Evolutionary conservation across 176 grass and related monocot species (phyloP).

Genomic region (Eragrostis nindensis): DNA sequence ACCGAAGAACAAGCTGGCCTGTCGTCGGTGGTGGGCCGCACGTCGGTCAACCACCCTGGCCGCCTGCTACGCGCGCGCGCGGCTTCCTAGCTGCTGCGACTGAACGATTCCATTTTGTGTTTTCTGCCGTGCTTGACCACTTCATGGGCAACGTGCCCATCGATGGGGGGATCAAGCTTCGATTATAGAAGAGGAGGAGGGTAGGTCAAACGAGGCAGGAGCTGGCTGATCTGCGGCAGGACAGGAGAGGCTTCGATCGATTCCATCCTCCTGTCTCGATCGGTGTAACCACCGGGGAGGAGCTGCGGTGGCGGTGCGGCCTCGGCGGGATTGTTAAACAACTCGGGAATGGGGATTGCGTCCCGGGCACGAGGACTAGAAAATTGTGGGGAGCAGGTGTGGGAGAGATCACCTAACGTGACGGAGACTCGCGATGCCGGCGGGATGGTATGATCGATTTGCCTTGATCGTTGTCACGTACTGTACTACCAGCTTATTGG

Average conservation of each 20-base stretch:
- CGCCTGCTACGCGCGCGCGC: neutral
- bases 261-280: slow-evolving; percentile 20
- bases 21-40: too few species aligned
- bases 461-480: slow-evolving; percentile 9
- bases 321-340: slow-evolving; percentile 43
- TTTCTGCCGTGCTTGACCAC: neutral
- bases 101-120: slow-evolving; percentile 8
- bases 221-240: neutral
- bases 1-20: neutral
- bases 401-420: slow-evolving; percentile 39
- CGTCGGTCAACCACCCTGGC: slow-evolving; percentile 24
- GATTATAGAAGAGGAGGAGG: slow-evolving; percentile 4
- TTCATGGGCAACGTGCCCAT: slow-evolving; percentile 37
- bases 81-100: neutral
- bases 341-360: neutral
- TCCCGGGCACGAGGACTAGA: slow-evolving; percentile 1
- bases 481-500: neutral
- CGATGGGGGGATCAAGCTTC: neutral
- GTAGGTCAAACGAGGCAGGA: slow-evolving; percentile 47
- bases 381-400: neutral
- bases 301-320: neutral
- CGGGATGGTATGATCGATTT: neutral
- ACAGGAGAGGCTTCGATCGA: neutral
- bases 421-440: neutral
- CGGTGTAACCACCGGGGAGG: slow-evolving; percentile 39